Evolutionary conservation across 768 basidiomycete genomes (phyloP).

Genomic region (Hygrophoropsis aurantiaca): DNA sequence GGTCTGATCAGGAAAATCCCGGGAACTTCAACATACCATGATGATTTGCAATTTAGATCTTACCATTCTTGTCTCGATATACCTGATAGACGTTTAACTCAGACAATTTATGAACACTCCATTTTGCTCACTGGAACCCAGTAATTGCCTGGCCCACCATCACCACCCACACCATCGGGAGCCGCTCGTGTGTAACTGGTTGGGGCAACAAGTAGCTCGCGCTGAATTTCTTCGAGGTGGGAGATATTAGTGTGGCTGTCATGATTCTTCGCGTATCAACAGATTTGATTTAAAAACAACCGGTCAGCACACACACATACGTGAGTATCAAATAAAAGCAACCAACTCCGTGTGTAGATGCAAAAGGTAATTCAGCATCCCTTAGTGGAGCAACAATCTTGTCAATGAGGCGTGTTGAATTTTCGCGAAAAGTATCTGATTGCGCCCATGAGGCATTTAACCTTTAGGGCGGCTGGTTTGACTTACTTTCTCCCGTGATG

Average conservation of each 20-base stretch:
- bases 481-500: constrained; percentile 68
- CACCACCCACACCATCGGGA: constrained; percentile 62
- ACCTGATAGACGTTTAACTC: constrained; percentile 2
- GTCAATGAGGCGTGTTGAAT: constrained; percentile 66
- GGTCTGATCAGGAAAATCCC: constrained; percentile 30
- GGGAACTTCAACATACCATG: constrained; percentile 4
- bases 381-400: constrained; percentile 62
- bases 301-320: too few relatives aligned
- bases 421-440: constrained; percentile 63
- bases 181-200: constrained; percentile 63
- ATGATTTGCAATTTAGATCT: constrained; percentile 12
- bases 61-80: constrained; percentile 2
- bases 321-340: not conserved
- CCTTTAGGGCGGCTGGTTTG: not conserved
- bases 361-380: constrained; percentile 58
- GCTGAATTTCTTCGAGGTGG: constrained; percentile 62
- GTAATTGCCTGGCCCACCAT: constrained; percentile 66
- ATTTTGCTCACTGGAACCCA: constrained; percentile 62
- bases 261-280: constrained; percentile 46
- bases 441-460: not conserved
- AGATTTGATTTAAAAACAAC: too few relatives aligned
- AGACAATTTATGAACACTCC: not conserved
- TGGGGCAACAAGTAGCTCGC: constrained; percentile 54
- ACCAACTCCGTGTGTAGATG: constrained; percentile 65
- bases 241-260: constrained; percentile 75